Evolutionary conservation across 768 basidiomycete genomes (phyloP), one percentile per base, ranked within the genome.

Genomic region (Mycena galericulata): DNA sequence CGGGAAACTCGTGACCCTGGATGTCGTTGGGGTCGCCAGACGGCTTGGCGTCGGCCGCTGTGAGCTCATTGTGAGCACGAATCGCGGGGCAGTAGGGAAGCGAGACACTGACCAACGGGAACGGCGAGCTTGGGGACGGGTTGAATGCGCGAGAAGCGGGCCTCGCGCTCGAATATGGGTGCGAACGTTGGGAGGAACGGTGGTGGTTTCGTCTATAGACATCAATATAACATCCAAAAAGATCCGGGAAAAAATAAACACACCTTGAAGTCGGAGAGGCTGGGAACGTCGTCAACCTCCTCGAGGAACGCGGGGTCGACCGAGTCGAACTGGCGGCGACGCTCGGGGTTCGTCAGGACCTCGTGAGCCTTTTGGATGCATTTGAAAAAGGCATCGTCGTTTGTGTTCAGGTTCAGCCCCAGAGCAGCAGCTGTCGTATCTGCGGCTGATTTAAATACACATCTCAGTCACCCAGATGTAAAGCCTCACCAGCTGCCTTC

Each of bases 381-480:
- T 82, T 99, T 99, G 93, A 99, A 99, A 86, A 99, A 99, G 0
- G 91, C 91, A 75, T 99, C 97, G 79, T 98, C 97, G 83, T 99
- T 97, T 65, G 94, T 91, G 74, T 94, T 93, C 73, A 90, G 89
- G 38, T 89, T 88, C 38, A 86, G 81, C 47, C 88, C 89, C 61
- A 84, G 79, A 29, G 92, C 45, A 88, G 51, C 81, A 69, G 27
- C 79, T 75, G 69, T 78, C 77, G 20, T 80, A 60, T 54, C 75
- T 69, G 29, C 75, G 56, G 11, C 78, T 71, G 10, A 76, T 51
- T 11, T 26, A 38, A 34, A 15, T 40, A 14, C 22, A 3, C 4
- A 45, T 12, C 18, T 27, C 4, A 12, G 27, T 26, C 6, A 12
- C 20, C 78, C 71, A 18, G 78, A 65, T 24, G 76, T 77, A 34